A percentile compares a stretch with the other conserved stretches of the same genome.
Conservation (phyloP, 768 basidiomycete genomes). For the Filobasidium wieringae region DNA sequence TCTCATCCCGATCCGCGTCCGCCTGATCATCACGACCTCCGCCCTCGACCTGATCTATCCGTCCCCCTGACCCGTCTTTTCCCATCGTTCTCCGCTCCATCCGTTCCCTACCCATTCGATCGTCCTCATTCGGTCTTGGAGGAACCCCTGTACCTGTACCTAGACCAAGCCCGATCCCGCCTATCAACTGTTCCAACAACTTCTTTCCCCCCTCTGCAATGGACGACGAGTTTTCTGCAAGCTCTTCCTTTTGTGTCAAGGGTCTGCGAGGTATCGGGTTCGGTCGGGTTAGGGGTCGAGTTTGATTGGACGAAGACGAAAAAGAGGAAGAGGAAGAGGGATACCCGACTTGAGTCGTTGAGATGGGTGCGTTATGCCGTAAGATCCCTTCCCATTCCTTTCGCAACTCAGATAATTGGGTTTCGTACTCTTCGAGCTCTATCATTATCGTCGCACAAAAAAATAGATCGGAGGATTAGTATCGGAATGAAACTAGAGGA, state of each 20-base stretch:
- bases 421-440: slow-evolving; percentile 14
- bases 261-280: background rate
- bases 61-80: too few species aligned
- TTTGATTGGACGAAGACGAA: background rate
- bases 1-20: too few species aligned
- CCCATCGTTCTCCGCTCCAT: background rate
- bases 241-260: slow-evolving; percentile 9
- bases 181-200: slow-evolving; percentile 26
- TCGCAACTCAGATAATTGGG: slow-evolving; percentile 23
- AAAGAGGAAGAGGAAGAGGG: background rate
- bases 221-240: slow-evolving; percentile 7
- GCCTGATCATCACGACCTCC: too few species aligned
- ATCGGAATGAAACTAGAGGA: background rate
- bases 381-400: slow-evolving; percentile 25
- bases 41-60: too few species aligned
- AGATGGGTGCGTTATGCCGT: slow-evolving; percentile 17
- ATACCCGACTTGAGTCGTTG: slow-evolving; percentile 6
- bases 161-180: background rate
- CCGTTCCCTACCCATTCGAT: background rate
- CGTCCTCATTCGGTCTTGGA: background rate
- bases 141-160: too few species aligned
- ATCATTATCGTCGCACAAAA: background rate
- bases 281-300: background rate
- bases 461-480: background rate
- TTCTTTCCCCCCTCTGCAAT: slow-evolving; percentile 23